Percentiles rank a stretch among this genome's conserved stretches.
Evolutionary conservation across 176 grass and related monocot species (phyloP).

Genomic region (Musa troglodytarum): DNA sequence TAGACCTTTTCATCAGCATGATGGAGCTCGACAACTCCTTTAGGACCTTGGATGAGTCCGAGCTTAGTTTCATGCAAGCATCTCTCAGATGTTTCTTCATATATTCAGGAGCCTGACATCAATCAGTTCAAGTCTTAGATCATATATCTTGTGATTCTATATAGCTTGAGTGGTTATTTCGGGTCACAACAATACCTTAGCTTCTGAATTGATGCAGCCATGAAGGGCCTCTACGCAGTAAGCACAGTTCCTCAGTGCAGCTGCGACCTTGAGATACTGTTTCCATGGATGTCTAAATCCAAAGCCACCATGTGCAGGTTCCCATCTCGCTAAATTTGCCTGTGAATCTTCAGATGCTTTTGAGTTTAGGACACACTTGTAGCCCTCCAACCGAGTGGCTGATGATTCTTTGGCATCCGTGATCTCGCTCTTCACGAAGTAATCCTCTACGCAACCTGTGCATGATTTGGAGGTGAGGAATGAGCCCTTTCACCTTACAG

Average conservation of each 20-base stretch:
- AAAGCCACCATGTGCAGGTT: conserved; percentile 6
- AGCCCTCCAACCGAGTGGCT: neutral
- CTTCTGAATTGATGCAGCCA: conserved; percentile 3
- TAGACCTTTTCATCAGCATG: conserved; percentile 3
- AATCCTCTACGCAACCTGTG: neutral
- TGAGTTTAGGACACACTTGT: neutral
- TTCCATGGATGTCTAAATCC: conserved; percentile 18
- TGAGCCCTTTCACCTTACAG: neutral
- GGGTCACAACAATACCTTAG: neutral
- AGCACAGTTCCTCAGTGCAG: neutral
- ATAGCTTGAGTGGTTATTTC: neutral
- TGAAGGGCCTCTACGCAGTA: conserved; percentile 7
- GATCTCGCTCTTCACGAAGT: neutral
- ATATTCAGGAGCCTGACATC: conserved; percentile 5
- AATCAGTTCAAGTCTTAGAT: neutral
- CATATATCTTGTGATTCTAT: neutral
- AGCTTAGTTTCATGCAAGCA: conserved; percentile 1
- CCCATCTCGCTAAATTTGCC: conserved; percentile 17
- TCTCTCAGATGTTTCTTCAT: conserved; percentile 8
- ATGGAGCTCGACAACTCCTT: conserved; percentile 15
- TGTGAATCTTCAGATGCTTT: conserved; percentile 14
- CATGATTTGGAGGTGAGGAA: neutral
- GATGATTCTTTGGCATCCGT: neutral
- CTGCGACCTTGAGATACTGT: conserved; percentile 11
- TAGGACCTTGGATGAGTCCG: conserved; percentile 4